Conservation (phyloP, 805 yeast genomes). For the Metschnikowia chrysomelidarum region DNA sequence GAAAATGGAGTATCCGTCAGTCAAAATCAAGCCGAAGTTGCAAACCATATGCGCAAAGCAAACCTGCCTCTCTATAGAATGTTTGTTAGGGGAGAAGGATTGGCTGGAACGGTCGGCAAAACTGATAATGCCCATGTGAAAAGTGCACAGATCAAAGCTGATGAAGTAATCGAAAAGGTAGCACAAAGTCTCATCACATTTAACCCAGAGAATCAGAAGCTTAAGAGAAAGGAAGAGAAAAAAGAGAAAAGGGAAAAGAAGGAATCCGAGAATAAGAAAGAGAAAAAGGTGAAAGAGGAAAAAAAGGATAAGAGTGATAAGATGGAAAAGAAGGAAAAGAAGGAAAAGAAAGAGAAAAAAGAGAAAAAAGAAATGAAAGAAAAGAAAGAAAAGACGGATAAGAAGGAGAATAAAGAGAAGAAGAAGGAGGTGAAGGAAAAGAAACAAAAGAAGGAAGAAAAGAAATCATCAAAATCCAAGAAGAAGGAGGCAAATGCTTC, state of each 20-base stretch:
- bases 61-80: constrained; percentile 74
- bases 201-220: neutral
- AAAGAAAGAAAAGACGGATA: constrained; percentile 22
- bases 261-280: constrained; percentile 31
- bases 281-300: constrained; percentile 28
- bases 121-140: constrained; percentile 24
- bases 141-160: constrained; percentile 8
- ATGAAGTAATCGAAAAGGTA: constrained; percentile 11
- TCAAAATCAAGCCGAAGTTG: constrained; percentile 49
- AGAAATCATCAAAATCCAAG: constrained; percentile 18
- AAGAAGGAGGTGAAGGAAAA: constrained; percentile 1
- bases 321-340: constrained; percentile 20
- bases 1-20: constrained; percentile 47
- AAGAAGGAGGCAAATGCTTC: constrained; percentile 9
- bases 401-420: constrained; percentile 10
- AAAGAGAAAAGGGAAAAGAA: constrained; percentile 29
- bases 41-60: constrained; percentile 46
- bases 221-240: constrained; percentile 24
- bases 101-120: constrained; percentile 69
- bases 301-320: constrained; percentile 26
- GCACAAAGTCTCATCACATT: constrained; percentile 7
- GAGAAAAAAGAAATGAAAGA: constrained; percentile 22
- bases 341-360: constrained; percentile 23
- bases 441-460: neutral
- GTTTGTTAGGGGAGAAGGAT: constrained; percentile 86